These are phyloP conservation scores for Pseudocercospora cruenta DNA, from an alignment of 2,329 filamentous ascomycete species.

Conservation along the genomic window DNA sequence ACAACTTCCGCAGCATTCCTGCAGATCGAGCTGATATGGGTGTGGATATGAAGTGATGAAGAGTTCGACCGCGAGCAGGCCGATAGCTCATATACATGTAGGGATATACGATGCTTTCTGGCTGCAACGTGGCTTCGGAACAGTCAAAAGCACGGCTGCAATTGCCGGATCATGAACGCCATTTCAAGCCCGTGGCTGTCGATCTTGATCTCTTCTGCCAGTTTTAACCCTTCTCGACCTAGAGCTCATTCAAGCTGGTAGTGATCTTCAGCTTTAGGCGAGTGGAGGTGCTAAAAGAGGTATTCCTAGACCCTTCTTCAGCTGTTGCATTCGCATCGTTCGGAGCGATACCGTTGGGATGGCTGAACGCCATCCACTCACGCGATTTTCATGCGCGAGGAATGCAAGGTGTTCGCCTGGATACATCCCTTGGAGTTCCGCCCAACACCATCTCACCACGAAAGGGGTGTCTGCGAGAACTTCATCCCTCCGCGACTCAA, in stretches of 20 bases:
- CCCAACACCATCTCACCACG: neutral
- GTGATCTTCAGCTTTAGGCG: constrained; percentile 10
- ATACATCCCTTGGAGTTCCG: constrained; percentile 1
- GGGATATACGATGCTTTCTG: neutral
- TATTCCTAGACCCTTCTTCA: neutral
- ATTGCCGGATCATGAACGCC: constrained; percentile 12
- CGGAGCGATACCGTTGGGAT: constrained; percentile 5
- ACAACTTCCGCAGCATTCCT: neutral
- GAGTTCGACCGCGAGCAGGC: neutral
- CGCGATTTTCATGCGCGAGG: constrained; percentile 4
- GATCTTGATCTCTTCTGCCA: constrained; percentile 14
- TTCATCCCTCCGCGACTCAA: neutral
- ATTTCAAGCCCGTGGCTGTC: constrained; percentile 10
- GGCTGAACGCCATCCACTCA: constrained; percentile 1
- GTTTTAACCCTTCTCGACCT: constrained; percentile 4
- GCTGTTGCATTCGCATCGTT: neutral
- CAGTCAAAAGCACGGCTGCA: constrained; percentile 1
- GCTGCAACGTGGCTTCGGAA: neutral
- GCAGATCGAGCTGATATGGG: neutral
- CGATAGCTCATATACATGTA: neutral
- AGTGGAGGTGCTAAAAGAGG: neutral
- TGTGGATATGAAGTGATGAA: neutral
- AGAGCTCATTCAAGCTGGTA: constrained; percentile 4
- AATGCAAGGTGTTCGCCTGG: constrained; percentile 7
- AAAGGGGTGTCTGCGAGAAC: neutral